A percentile compares a stretch with the other conserved stretches of the same genome.
phyloP scores from a whole-genome alignment of 176 grass and related monocot species.

The Oryza officinalis region DNA sequence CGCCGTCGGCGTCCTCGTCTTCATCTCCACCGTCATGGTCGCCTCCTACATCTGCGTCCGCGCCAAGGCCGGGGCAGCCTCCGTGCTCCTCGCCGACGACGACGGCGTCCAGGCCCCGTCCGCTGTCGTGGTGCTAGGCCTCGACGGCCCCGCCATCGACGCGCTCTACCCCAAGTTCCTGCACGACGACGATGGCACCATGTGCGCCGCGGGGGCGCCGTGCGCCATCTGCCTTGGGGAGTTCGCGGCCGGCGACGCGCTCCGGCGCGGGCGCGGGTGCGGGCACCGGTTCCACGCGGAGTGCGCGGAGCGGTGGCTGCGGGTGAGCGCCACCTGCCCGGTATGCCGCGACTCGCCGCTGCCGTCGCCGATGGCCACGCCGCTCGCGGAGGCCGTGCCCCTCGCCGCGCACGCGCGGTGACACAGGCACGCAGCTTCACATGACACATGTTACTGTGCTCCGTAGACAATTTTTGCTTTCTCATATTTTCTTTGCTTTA shows the following conservation, averaged over 20 bases:
- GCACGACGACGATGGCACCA: conserved; percentile 21
- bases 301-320: conserved; percentile 76
- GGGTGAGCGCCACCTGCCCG: conserved; percentile 75
- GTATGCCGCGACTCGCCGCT: conserved; percentile 73
- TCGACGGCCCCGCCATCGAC: conserved; percentile 57
- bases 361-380: conserved; percentile 42
- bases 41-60: conserved; percentile 73
- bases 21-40: conserved; percentile 78
- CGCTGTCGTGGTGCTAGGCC: conserved; percentile 29
- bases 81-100: not conserved
- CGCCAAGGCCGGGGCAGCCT: conserved; percentile 45
- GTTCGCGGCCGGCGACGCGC: conserved; percentile 43
- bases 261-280: conserved; percentile 58
- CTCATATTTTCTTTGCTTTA: not conserved
- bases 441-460: not conserved
- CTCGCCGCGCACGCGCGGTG: not conserved
- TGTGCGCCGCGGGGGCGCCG: not conserved
- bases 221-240: conserved; percentile 76
- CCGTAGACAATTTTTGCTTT: not conserved
- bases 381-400: not conserved
- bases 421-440: not conserved
- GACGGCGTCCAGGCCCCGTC: not conserved
- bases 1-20: conserved; percentile 64
- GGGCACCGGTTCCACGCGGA: conserved; percentile 64
- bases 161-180: conserved; percentile 67